Percentiles rank a stretch among this genome's conserved stretches.
These are phyloP conservation scores for Lepiota brunneoincarnata DNA, from an alignment of 768 basidiomycete species.

Conservation along the genomic window DNA sequence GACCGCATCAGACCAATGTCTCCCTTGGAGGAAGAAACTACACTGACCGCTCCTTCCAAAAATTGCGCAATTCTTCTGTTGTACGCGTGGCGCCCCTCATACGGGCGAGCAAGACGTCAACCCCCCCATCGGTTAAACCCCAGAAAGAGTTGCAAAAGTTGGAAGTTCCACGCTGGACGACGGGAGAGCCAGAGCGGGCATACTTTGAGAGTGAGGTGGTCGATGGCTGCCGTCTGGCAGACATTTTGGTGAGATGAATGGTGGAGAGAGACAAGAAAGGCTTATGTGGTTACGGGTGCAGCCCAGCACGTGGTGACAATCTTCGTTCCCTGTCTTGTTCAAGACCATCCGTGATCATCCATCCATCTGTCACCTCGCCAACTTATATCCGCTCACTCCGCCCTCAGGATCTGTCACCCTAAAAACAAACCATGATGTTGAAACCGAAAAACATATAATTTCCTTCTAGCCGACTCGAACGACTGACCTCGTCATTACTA, in stretches of 20 bases:
- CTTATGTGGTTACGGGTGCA: background rate
- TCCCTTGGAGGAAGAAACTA: background rate
- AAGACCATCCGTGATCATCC: background rate
- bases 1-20: background rate
- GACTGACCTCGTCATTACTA: conserved; percentile 42
- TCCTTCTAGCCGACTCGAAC: conserved; percentile 36
- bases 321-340: background rate
- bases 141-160: conserved; percentile 99
- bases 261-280: conserved; percentile 7
- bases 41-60: conserved; percentile 92
- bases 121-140: conserved; percentile 84
- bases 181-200: conserved; percentile 55
- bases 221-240: conserved; percentile 77
- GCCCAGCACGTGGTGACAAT: conserved; percentile 7
- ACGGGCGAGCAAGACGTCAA: conserved; percentile 86
- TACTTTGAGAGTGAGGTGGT: conserved; percentile 77
- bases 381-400: background rate
- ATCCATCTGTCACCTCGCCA: background rate
- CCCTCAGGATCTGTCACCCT: background rate
- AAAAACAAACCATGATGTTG: background rate
- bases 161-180: conserved; percentile 45
- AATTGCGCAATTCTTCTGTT: conserved; percentile 81
- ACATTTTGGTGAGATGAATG: conserved; percentile 37
- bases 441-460: conserved; percentile 13
- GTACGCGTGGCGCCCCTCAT: conserved; percentile 85